Conservation (phyloP, 78 protist genomes). For the Dictyostelium citrinum region DNA sequence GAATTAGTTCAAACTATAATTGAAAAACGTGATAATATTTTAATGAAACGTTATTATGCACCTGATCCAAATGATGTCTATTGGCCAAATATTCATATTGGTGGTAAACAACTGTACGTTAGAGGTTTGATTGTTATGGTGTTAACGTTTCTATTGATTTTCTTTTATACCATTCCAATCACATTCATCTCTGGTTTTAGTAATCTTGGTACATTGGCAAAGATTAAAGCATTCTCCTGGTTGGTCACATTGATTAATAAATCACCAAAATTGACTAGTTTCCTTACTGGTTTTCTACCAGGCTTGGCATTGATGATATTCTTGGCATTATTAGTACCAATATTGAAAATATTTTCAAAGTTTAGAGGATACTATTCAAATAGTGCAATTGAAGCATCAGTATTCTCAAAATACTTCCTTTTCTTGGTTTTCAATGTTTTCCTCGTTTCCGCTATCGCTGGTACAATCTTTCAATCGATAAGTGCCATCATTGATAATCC, state of each 20-base stretch:
- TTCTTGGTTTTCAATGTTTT: conserved; percentile 72
- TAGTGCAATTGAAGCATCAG: not conserved
- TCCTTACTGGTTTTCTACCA: conserved; percentile 40
- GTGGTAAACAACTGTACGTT: not conserved
- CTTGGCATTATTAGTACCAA: conserved; percentile 41
- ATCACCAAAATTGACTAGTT: not conserved
- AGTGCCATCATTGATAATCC: conserved; percentile 21
- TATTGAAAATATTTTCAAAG: not conserved
- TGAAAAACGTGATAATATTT: not conserved
- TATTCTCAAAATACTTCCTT: conserved; percentile 32
- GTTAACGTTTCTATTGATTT: not conserved
- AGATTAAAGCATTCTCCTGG: conserved; percentile 26
- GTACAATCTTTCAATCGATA: conserved; percentile 34
- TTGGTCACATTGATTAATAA: not conserved
- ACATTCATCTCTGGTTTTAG: conserved; percentile 10
- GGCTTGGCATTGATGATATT: conserved; percentile 29
- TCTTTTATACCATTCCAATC: conserved; percentile 56
- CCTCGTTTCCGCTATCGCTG: conserved; percentile 48
- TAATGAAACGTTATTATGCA: not conserved
- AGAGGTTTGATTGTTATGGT: not conserved
- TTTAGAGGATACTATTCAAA: not conserved
- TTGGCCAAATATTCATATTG: conserved; percentile 41
- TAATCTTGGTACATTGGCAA: conserved; percentile 30
- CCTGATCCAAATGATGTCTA: conserved; percentile 31
- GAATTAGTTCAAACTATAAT: not conserved